Percentiles rank a stretch among this genome's conserved stretches.
phyloP scores from a whole-genome alignment of 352 stramenopile species.

The Aphanomyces euteiches region DNA sequence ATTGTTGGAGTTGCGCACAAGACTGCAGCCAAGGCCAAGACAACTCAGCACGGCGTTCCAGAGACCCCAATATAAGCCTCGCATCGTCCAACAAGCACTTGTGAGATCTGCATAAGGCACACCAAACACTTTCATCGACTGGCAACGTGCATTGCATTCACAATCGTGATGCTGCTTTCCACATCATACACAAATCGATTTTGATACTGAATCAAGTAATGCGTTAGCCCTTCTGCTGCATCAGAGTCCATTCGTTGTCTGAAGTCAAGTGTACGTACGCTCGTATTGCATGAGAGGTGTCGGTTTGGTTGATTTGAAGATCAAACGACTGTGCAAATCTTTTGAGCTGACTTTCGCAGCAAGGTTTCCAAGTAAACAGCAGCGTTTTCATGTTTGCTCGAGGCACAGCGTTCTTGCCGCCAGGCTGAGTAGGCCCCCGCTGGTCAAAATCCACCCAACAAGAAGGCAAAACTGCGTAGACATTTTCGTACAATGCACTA shows the following conservation, averaged over 20 bases:
- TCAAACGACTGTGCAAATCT: slow-evolving; percentile 6
- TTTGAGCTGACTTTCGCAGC: slow-evolving; percentile 18
- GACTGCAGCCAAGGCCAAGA: neutral
- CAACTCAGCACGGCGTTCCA: slow-evolving; percentile 10
- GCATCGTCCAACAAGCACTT: slow-evolving; percentile 7
- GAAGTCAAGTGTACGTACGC: too few species aligned
- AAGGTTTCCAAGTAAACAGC: slow-evolving; percentile 22
- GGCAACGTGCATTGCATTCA: slow-evolving; percentile 12
- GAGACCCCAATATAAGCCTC: neutral
- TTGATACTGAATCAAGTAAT: slow-evolving; percentile 22
- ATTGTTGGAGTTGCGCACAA: slow-evolving; percentile 15
- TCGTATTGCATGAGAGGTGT: neutral
- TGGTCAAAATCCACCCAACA: slow-evolving; percentile 27
- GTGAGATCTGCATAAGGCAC: slow-evolving; percentile 2
- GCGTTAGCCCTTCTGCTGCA: neutral
- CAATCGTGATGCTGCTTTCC: slow-evolving; percentile 6
- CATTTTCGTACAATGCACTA: slow-evolving; percentile 7
- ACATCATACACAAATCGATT: slow-evolving; percentile 17
- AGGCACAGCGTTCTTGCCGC: neutral
- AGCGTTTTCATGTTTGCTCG: neutral
- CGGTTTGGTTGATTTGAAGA: slow-evolving; percentile 11
- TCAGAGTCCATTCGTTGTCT: slow-evolving; percentile 1
- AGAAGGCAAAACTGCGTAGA: neutral
- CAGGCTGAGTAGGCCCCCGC: slow-evolving; percentile 6
- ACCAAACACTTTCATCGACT: slow-evolving; percentile 5